Percentiles rank a stretch among this genome's conserved stretches.
These are phyloP conservation scores for Cordyceps fumosorosea DNA, from an alignment of 2,329 filamentous ascomycete genomes.

Conservation along the genomic window DNA sequence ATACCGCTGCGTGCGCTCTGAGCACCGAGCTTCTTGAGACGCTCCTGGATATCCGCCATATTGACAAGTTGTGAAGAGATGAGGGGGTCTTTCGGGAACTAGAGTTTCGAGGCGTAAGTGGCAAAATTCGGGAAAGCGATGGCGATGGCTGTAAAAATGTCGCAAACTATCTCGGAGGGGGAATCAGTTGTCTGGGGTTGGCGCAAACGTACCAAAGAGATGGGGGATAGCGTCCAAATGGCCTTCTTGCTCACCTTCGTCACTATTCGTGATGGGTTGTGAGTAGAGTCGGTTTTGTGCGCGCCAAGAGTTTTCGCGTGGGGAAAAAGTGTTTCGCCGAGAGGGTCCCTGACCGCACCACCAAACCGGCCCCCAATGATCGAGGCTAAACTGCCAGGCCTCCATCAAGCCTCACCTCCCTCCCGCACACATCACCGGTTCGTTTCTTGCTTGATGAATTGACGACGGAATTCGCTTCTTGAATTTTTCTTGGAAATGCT, in stretches of 20 bases:
- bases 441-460: too few relatives aligned
- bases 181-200: conserved; percentile 11
- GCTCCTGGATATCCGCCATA: conserved; percentile 53
- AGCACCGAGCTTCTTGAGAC: conserved; percentile 51
- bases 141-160: not conserved
- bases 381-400: not conserved
- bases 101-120: conserved; percentile 18
- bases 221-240: conserved; percentile 21
- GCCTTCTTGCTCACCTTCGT: conserved; percentile 13
- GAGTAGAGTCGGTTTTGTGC: conserved; percentile 32
- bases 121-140: conserved; percentile 1
- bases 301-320: conserved; percentile 39
- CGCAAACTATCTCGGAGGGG: conserved; percentile 11
- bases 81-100: conserved; percentile 25
- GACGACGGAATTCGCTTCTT: too few relatives aligned
- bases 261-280: conserved; percentile 15
- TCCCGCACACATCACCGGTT: too few relatives aligned
- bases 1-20: conserved; percentile 57
- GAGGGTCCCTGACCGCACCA: conserved; percentile 12
- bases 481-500: too few relatives aligned
- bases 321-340: conserved; percentile 30
- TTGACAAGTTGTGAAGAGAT: conserved; percentile 25
- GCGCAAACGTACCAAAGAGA: conserved; percentile 27
- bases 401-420: too few relatives aligned
- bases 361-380: not conserved